Percentiles rank a stretch among this genome's conserved stretches.
These are phyloP conservation scores for Melastoma malabathricum DNA, from an alignment of 345 rosid genomes.

Conservation along the genomic window DNA sequence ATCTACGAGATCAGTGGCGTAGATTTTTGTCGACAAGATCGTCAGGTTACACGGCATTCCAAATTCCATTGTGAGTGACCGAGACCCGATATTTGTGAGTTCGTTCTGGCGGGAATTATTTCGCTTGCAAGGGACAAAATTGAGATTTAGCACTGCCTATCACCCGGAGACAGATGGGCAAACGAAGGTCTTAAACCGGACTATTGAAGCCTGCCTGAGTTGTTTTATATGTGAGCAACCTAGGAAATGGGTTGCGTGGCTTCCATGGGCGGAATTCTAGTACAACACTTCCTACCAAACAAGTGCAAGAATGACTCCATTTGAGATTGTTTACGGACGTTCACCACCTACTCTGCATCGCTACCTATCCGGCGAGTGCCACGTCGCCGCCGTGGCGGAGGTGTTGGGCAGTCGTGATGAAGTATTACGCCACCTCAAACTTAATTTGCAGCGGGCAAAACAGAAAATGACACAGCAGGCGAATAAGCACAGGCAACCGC, in stretches of 20 bases:
- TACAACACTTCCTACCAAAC: not conserved
- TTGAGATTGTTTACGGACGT: not conserved
- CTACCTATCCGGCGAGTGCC: no score
- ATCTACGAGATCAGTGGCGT: not conserved
- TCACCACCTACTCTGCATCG: no score
- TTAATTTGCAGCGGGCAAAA: no score
- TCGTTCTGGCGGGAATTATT: slow-evolving; percentile 2
- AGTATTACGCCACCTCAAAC: no score
- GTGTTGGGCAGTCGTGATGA: no score
- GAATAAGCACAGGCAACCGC: no score
- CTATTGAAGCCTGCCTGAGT: not conserved
- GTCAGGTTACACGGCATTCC: not conserved
- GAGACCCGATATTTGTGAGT: slow-evolving; percentile 1
- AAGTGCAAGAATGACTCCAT: not conserved
- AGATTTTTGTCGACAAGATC: not conserved
- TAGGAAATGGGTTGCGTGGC: not conserved
- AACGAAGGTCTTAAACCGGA: not conserved
- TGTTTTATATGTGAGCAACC: not conserved
- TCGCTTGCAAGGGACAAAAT: not conserved
- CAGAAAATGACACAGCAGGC: no score
- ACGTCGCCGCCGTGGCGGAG: no score
- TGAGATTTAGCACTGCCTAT: slow-evolving; percentile 1
- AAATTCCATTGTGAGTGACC: not conserved
- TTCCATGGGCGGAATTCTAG: not conserved
- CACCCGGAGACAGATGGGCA: slow-evolving; percentile 3